Conservation (phyloP, 2,329 filamentous ascomycete species). For the Penicillium oxalicum region DNA sequence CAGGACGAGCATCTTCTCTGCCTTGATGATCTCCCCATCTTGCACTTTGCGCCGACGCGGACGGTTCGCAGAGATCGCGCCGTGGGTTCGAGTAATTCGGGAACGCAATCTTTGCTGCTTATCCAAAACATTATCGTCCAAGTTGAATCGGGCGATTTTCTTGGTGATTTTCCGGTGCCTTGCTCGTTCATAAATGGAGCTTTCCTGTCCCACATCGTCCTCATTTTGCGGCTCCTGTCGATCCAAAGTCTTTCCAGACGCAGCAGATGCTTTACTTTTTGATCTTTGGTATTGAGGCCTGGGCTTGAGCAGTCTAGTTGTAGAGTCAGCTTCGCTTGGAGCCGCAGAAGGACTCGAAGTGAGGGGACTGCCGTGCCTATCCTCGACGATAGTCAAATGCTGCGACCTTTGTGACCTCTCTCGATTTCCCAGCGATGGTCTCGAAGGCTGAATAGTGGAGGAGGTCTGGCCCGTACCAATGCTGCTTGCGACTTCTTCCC, state of each 20-base stretch:
- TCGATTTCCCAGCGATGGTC: slow-evolving; percentile 2
- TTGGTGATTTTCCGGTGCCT: slow-evolving; percentile 19
- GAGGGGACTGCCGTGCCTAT: slow-evolving; percentile 1
- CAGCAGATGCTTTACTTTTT: slow-evolving; percentile 11
- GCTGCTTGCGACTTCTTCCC: slow-evolving; percentile 19
- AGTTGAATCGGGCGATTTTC: slow-evolving; percentile 40
- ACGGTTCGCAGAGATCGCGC: slow-evolving; percentile 29
- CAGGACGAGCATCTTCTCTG: slow-evolving; percentile 62
- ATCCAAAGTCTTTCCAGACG: slow-evolving; percentile 21
- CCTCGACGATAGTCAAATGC: slow-evolving; percentile 14
- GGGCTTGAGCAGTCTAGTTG: slow-evolving; percentile 22
- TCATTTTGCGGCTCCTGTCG: slow-evolving; percentile 32
- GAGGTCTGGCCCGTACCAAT: slow-evolving; percentile 11
- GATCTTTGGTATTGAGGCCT: neutral
- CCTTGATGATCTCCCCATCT: slow-evolving; percentile 60
- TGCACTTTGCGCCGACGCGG: slow-evolving; percentile 36
- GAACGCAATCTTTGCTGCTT: slow-evolving; percentile 37
- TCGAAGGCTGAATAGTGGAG: slow-evolving; percentile 10
- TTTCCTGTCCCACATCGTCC: slow-evolving; percentile 16
- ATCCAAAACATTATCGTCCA: slow-evolving; percentile 40
- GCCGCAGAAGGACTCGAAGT: slow-evolving; percentile 17
- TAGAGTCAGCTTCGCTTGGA: slow-evolving; percentile 30
- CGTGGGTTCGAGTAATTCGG: slow-evolving; percentile 33
- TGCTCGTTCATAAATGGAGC: slow-evolving; percentile 4
- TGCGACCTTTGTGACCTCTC: slow-evolving; percentile 9